Conservation (phyloP, 345 rosid genomes). For the Trapa incisa region DNA sequence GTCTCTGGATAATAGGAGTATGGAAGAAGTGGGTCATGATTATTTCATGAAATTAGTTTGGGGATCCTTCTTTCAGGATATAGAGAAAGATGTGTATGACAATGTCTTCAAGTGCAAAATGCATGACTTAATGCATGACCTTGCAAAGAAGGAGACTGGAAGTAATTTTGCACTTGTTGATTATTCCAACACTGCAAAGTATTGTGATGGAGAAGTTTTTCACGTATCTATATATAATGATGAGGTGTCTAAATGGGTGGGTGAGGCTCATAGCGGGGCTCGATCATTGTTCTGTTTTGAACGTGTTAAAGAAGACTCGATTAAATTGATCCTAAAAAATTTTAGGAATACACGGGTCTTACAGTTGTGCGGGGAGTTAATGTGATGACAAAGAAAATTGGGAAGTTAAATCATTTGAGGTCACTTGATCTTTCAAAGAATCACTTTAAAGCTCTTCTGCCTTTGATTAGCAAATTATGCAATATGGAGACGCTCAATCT, state of each 20-base stretch:
- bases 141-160: slow-evolving; percentile 4
- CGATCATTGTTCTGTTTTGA: neutral
- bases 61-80: slow-evolving; percentile 15
- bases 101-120: neutral
- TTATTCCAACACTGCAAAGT: neutral
- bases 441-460: too few species aligned
- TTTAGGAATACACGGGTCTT: too few species aligned
- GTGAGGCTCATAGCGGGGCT: neutral
- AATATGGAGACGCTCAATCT: too few species aligned
- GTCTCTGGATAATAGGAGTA: too few species aligned
- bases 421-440: neutral
- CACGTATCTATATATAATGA: neutral
- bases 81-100: fast-evolving
- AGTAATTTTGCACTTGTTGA: neutral
- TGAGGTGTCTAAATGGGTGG: neutral
- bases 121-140: slow-evolving; percentile 20
- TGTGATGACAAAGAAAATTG: neutral
- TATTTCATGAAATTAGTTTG: neutral
- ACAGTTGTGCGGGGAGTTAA: too few species aligned
- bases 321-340: neutral
- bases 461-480: too few species aligned
- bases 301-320: too few species aligned
- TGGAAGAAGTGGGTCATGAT: neutral
- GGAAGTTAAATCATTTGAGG: neutral
- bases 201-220: neutral